Evolutionary conservation across 192 early-diverging fungal genomes (phyloP).

Genomic region (Entomortierella parvispora): DNA sequence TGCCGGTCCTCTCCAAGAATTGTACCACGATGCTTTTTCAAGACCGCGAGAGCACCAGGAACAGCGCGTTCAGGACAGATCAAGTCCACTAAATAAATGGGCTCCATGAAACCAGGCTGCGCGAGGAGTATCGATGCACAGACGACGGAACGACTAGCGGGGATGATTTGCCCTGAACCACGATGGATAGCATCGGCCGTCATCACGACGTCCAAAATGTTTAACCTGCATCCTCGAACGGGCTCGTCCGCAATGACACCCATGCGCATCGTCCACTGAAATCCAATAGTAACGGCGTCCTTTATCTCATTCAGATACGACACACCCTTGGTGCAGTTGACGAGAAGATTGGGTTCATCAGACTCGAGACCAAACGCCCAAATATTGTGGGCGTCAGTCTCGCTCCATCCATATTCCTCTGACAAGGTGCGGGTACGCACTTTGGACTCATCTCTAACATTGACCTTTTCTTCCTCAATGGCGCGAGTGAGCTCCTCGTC

Average conservation of each 20-base stretch:
- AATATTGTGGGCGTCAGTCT: constrained; percentile 97
- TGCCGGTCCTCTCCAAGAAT: constrained; percentile 92
- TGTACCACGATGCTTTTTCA: constrained; percentile 95
- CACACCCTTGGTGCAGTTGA: constrained; percentile 95
- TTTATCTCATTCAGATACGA: constrained; percentile 99
- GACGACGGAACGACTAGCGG: constrained; percentile 90
- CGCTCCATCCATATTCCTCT: constrained; percentile 93
- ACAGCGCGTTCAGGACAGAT: constrained; percentile 93
- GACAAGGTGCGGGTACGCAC: constrained; percentile 87
- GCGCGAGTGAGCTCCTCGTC: constrained; percentile 81
- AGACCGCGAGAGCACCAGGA: constrained; percentile 95
- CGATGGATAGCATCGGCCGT: constrained; percentile 99
- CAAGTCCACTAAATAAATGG: constrained; percentile 95
- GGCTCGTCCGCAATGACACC: constrained; percentile 92
- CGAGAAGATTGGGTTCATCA: constrained; percentile 87
- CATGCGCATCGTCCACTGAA: constrained; percentile 96
- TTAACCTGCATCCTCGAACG: constrained; percentile 96
- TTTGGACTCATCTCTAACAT: constrained; percentile 93
- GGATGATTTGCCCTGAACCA: constrained; percentile 97
- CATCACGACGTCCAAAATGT: constrained; percentile 94
- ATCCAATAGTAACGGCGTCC: constrained; percentile 93
- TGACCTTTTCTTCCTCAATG: constrained; percentile 89
- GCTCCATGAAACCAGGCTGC: constrained; percentile 91
- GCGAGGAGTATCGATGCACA: constrained; percentile 90
- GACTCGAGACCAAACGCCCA: constrained; percentile 91